Evolutionary conservation across 1,284 basidiomycete genomes (phyloP), one percentile per base, ranked within the genome.

Genomic region (Sporisorium reilianum): DNA sequence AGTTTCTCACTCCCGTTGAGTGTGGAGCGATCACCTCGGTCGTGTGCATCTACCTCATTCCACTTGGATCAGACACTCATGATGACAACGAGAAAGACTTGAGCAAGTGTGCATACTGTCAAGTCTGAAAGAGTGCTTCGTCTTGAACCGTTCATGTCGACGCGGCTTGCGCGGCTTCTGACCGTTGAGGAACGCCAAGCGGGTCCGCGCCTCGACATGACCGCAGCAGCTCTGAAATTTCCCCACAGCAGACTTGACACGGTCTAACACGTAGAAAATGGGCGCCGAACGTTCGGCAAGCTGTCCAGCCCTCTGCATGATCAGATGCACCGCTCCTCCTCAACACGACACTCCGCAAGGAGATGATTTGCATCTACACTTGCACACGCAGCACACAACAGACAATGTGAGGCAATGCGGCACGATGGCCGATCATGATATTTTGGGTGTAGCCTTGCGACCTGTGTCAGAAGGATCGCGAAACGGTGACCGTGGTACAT

Each of bases 181-280:
- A 20, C 28, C n/a, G 12, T 18, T n/a, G 23, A 12, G n/a, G n/a
- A 6, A 41, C 7, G 18, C 20, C 14, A 36, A 44, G 45, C 66
- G 66, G 66, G 66, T 69, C 66, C 66, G 66, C 40, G 20, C 20
- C 20, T 44, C 20, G 66, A 69, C 60, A 69, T 69, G 61, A 54
- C 66, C 66, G 66, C 66, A 69, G 66, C 66, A 69, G 26, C n/a
- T 40, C 25, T 22, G 25, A 22, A 20, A 16, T 22, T 32, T 30
- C 26, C 10, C n/a, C 1, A 8, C 18, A 6, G 2, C 12, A 8
- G 23, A 30, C 22, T 23, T 26, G 6, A 16, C 28, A 7, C 36
- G 55, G 32, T 49, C 54, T 67, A 61, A 62, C 64, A 67, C 18
- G 3, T 5, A 28, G 7, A 28, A 46, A 18, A n/a, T 28, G 14